phyloP scores from a whole-genome alignment of 192 early-diverging fungal species.

The Coemansia sp. region DNA sequence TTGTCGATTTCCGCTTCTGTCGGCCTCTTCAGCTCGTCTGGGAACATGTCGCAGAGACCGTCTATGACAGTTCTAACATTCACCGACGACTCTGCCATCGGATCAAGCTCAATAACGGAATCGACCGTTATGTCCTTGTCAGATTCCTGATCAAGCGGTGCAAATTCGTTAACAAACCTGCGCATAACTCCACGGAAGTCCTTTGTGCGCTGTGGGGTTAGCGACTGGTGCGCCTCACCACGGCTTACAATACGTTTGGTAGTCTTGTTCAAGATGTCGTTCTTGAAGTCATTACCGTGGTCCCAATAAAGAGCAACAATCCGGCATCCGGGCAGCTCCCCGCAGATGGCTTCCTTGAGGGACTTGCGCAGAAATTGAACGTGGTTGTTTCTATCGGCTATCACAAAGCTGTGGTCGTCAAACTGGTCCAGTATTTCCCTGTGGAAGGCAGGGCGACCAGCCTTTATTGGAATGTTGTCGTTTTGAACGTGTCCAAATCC shows the following conservation, averaged over 20 bases:
- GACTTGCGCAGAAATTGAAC: constrained; percentile 55
- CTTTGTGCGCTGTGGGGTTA: constrained; percentile 68
- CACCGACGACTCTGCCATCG: constrained; percentile 52
- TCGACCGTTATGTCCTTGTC: constrained; percentile 59
- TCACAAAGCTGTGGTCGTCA: constrained; percentile 62
- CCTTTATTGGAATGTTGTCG: constrained; percentile 73
- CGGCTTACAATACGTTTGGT: constrained; percentile 61
- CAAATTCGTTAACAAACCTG: constrained; percentile 56
- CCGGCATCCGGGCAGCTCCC: constrained; percentile 61
- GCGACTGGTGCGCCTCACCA: constrained; percentile 81
- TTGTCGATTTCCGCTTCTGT: constrained; percentile 53
- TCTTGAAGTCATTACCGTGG: constrained; percentile 54
- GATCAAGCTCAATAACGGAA: constrained; percentile 61
- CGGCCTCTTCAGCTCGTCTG: constrained; percentile 35
- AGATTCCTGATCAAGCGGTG: constrained; percentile 59
- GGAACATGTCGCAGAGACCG: constrained; percentile 51
- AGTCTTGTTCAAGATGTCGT: constrained; percentile 58
- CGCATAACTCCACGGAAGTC: constrained; percentile 64
- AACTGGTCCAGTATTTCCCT: constrained; percentile 61
- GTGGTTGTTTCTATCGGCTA: constrained; percentile 84
- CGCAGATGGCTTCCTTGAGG: constrained; percentile 57
- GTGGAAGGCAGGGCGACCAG: constrained; percentile 58
- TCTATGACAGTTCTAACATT: constrained; percentile 58
- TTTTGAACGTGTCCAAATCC: constrained; percentile 80
- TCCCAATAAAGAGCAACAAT: constrained; percentile 79